Evolutionary conservation across 2,329 filamentous ascomycete species (phyloP), one percentile per base, ranked within the genome.

Genomic region (Cladosporium sp.): DNA sequence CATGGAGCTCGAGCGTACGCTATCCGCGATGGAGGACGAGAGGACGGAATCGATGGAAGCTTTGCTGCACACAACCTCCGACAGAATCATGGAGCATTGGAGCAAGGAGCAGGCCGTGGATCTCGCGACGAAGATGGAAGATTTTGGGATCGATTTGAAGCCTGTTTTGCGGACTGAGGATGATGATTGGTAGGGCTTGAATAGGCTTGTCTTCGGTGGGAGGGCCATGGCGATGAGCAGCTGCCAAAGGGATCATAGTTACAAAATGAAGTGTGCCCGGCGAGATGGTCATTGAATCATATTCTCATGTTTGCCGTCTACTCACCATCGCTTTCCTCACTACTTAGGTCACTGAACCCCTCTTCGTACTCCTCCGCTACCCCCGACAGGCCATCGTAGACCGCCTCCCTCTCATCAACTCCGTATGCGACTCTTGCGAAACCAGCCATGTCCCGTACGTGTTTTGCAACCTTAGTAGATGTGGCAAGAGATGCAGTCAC

Each of bases 331-430:
- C 50, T 46, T 16, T 68, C 74, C 44, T 89, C 85, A 54, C 89
- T 83, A 16, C 82, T 84, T 8, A 83, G 78, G 60, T 88, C 86
- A 54, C 82, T 85, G 87, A 89, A 95, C 1, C 89, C 89, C 56
- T 93, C 88, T 60, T 89, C 84, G 67, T 96, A 97, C 55, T 87
- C 87, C 64, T 95, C 91, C 1, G 86, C 85, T 62, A 97, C 84
- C 55, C 87, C 85, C 19, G 86, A 83, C 37, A 98, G 75, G 10
- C 86, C 84, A 64, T 95, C 93, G 43, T 83, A 81, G n/a, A 97
- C 75, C 2, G 77, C 76, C 70, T 98, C 93, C 40, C 92, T 80
- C 64, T 97, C 91, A 55, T 95, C 89, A 3, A 92, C 62, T 0
- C 77, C 75, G 13, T 91, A 76, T 9, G 81, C 77, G 56, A 84